Percentiles rank a stretch among this genome's conserved stretches.
Evolutionary conservation across 345 rosid species (phyloP).

Genomic region (Eucalyptus tenuipes): DNA sequence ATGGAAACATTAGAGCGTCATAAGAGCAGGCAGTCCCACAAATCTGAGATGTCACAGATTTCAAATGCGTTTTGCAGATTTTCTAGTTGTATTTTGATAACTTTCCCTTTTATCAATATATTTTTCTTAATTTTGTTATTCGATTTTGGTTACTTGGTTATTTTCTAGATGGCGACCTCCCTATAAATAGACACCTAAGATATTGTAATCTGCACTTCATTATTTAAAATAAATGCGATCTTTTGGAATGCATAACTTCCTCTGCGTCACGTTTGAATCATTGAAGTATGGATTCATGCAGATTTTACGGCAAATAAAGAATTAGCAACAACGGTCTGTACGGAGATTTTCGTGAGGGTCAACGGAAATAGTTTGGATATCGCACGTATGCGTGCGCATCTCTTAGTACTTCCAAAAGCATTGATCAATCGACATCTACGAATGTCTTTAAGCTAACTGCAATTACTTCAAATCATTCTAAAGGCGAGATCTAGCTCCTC

Average conservation of each 20-base stretch:
- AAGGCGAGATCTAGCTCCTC: neutral
- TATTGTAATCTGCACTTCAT: no score
- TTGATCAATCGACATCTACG: neutral
- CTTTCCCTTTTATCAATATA: no score
- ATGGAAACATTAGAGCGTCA: no score
- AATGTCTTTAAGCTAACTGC: neutral
- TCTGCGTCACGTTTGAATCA: neutral
- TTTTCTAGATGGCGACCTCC: no score
- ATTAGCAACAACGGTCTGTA: neutral
- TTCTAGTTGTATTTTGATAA: no score
- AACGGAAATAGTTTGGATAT: neutral
- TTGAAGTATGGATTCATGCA: neutral
- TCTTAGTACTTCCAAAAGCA: neutral
- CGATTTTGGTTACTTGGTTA: no score
- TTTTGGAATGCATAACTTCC: no score
- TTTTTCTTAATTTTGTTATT: no score
- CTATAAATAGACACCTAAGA: no score
- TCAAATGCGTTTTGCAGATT: no score
- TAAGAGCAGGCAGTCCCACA: rapidly evolving
- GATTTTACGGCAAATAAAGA: neutral
- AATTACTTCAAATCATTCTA: neutral
- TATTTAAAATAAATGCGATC: no score
- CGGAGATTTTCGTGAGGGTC: neutral
- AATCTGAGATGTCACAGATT: no score
- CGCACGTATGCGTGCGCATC: neutral